These are phyloP conservation scores for Tolypocladium guangdongense DNA, from an alignment of 2,329 filamentous ascomycete genomes.

Conservation along the genomic window DNA sequence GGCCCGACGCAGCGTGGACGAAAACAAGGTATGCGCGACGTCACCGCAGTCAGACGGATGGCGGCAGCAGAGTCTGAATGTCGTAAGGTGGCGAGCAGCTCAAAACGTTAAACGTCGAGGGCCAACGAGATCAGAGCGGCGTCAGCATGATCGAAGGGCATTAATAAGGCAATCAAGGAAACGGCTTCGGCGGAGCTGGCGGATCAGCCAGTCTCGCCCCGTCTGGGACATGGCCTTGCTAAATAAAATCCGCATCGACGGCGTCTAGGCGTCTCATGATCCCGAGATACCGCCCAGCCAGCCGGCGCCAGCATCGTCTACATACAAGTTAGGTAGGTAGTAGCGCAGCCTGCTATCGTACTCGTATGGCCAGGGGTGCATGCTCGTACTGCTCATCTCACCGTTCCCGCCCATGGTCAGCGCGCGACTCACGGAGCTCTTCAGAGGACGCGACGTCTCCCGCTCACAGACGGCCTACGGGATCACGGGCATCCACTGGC, in stretches of 20 bases:
- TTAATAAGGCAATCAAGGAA: too few relatives aligned
- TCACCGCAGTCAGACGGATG: background rate
- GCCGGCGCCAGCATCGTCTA: background rate
- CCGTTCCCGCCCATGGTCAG: background rate
- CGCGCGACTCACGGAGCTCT: background rate
- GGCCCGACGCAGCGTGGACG: background rate
- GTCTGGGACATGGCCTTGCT: background rate
- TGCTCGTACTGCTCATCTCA: background rate
- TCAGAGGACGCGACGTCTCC: background rate
- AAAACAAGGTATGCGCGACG: background rate
- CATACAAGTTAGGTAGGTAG: too few relatives aligned
- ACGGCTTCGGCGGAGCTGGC: background rate
- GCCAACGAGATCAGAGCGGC: background rate
- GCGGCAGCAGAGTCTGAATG: background rate
- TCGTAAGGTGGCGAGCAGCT: background rate
- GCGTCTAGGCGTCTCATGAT: slow-evolving; percentile 5
- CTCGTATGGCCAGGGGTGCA: background rate
- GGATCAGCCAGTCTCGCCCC: background rate
- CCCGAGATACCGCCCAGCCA: background rate
- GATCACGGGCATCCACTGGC: background rate
- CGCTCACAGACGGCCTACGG: background rate
- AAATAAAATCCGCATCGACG: background rate
- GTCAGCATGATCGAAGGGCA: background rate
- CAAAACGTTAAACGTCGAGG: background rate
- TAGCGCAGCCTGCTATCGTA: background rate